Evolutionary conservation across 2,329 filamentous ascomycete species (phyloP), one percentile per base, ranked within the genome.

Genomic region (Pseudopyrenochaeta lycopersici): DNA sequence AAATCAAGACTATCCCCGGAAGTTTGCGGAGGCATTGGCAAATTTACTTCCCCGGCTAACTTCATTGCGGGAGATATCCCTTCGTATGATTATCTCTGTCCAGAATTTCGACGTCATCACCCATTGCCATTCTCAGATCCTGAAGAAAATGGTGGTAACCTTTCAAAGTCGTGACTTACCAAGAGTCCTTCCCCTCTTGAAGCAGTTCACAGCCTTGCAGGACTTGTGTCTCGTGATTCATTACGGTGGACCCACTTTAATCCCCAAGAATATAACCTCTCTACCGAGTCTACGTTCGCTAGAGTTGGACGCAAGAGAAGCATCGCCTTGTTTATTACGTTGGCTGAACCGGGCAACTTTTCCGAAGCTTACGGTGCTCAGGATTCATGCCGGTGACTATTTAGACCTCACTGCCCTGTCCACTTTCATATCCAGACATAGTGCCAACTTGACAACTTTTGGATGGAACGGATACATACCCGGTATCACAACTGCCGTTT

Each of bases 381-480:
- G 18, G 32, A 15, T 7, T 14, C 38, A 17, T 5, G 23, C 23
- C 23, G 9, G 7, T 7, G 17, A 5, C 15, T 21, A 7, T 10
- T 38, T 17, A 7, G 29, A 41, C n/a, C 10, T 29, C 9, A 15
- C 4, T 27, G 11, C 17, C 35, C 18, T 49, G 15, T n/a, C 30
- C 4, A 21, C 29, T 10, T 49, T 49, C 4, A 49, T 49, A 38
- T 18, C 38, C 7, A 42, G n/a, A 20, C 39, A 49, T n/a, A 38
- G 46, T 14, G 11, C 23, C 15, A 32, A 32, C 14, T 33, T 49
- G 20, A 43, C 20, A 21, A 49, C 15, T 6, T 17, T 49, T 20
- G 35, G 35, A 3, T 38, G 6, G 15, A 4, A 38, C 15, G n/a
- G 12, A 12, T 9, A 7, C 12, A 10, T 20, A 3, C 20, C 17